These are phyloP conservation scores for Hanseniaspora singularis DNA, from an alignment of 805 yeast genomes.

Conservation along the genomic window DNA sequence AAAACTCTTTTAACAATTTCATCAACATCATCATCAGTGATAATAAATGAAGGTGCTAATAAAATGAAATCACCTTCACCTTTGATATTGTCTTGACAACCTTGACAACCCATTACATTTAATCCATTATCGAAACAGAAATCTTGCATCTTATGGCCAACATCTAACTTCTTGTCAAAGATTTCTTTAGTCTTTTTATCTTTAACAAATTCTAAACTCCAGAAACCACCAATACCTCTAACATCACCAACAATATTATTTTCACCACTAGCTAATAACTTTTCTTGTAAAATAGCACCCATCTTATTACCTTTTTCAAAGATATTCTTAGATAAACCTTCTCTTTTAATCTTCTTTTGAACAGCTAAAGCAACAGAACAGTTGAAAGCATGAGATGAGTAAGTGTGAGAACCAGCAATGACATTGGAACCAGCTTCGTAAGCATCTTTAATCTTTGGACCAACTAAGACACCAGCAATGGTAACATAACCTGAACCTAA, in stretches of 20 bases:
- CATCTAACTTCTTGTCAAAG: constrained; percentile 30
- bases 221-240: constrained; percentile 52
- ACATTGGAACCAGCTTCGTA: constrained; percentile 33
- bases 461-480: constrained; percentile 35
- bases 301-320: constrained; percentile 34
- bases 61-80: constrained; percentile 36
- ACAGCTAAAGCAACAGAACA: constrained; percentile 38
- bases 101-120: constrained; percentile 37
- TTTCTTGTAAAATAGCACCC: constrained; percentile 30
- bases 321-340: constrained; percentile 33
- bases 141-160: constrained; percentile 30
- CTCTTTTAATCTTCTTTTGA: constrained; percentile 32
- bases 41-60: constrained; percentile 38
- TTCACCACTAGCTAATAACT: constrained; percentile 23
- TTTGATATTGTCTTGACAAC: constrained; percentile 23
- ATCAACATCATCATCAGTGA: constrained; percentile 35
- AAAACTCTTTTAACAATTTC: constrained; percentile 32
- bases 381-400: constrained; percentile 38
- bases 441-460: constrained; percentile 33
- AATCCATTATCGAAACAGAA: constrained; percentile 37
- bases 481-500: constrained; percentile 41
- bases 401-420: constrained; percentile 40
- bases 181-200: constrained; percentile 41
- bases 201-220: constrained; percentile 47
- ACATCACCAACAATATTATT: constrained; percentile 43